Conservation (phyloP, 225 moss, liverwort and hornwort genomes). For the Physcomitrellopsis africana region DNA sequence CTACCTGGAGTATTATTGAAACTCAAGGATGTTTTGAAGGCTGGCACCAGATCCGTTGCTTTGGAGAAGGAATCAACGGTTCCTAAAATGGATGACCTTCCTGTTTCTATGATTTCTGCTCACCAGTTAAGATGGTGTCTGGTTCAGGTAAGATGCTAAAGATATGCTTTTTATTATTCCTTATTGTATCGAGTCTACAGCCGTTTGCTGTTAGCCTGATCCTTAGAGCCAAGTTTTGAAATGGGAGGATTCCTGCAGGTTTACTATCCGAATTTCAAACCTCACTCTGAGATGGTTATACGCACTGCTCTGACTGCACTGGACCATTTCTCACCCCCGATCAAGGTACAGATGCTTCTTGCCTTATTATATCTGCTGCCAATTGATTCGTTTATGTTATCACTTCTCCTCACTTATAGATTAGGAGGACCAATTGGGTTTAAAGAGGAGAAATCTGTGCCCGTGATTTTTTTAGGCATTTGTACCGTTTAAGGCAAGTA, state of each 20-base stretch:
- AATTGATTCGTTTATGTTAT: slow-evolving; percentile 18
- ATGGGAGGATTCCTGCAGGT: slow-evolving; percentile 58
- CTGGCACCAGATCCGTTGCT: slow-evolving; percentile 53
- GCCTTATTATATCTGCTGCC: slow-evolving; percentile 15
- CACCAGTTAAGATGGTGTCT: slow-evolving; percentile 87
- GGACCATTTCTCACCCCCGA: slow-evolving; percentile 89
- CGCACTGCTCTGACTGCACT: slow-evolving; percentile 78
- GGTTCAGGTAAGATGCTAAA: slow-evolving; percentile 54
- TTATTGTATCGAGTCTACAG: slow-evolving; percentile 1
- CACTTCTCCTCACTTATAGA: neutral
- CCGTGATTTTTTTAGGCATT: neutral
- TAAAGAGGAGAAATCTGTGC: neutral
- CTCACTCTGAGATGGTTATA: slow-evolving; percentile 66
- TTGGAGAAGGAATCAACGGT: slow-evolving; percentile 31
- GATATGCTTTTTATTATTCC: neutral
- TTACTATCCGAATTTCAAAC: slow-evolving; percentile 67
- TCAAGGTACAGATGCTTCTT: slow-evolving; percentile 59
- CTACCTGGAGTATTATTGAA: slow-evolving; percentile 60
- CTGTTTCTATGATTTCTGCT: slow-evolving; percentile 70
- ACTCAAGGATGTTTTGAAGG: slow-evolving; percentile 66
- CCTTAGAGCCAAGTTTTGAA: slow-evolving; percentile 30
- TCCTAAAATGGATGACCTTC: slow-evolving; percentile 57
- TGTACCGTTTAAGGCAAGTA: slow-evolving; percentile 13
- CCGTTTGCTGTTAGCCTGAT: slow-evolving; percentile 1
- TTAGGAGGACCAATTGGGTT: neutral